Evolutionary conservation across 2,329 filamentous ascomycete species (phyloP).

Genomic region (Scopulariopsis brevicaulis): DNA sequence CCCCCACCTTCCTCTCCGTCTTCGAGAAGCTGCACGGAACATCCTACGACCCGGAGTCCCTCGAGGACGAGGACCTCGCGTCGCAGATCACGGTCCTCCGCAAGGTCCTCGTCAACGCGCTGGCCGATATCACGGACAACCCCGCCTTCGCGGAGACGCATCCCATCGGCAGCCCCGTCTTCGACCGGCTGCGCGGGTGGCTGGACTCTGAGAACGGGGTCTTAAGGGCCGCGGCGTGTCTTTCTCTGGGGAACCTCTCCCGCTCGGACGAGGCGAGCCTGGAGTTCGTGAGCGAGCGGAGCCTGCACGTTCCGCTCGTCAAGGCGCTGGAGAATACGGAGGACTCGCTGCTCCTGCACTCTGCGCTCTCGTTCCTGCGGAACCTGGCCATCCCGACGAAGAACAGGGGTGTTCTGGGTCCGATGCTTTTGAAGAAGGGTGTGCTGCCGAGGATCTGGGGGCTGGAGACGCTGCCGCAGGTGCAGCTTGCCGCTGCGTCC

Average conservation of each 20-base stretch:
- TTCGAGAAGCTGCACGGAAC: constrained; percentile 34
- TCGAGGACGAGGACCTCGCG: constrained; percentile 30
- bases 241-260: constrained; percentile 50
- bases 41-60: constrained; percentile 22
- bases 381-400: constrained; percentile 47
- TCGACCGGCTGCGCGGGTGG: constrained; percentile 34
- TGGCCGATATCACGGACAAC: constrained; percentile 41
- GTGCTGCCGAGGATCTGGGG: constrained; percentile 43
- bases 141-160: constrained; percentile 30
- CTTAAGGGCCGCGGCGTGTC: constrained; percentile 46
- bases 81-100: constrained; percentile 19
- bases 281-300: constrained; percentile 31
- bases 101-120: constrained; percentile 33
- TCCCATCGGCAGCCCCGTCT: constrained; percentile 28
- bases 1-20: constrained; percentile 32
- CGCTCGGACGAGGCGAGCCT: constrained; percentile 43
- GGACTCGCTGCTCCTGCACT: constrained; percentile 42
- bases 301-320: constrained; percentile 31
- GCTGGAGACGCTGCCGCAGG: constrained; percentile 37
- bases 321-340: constrained; percentile 27
- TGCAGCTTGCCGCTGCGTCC: constrained; percentile 49
- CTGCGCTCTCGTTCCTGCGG: constrained; percentile 48
- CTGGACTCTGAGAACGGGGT: constrained; percentile 24
- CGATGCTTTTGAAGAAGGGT: constrained; percentile 27
- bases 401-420: constrained; percentile 42